These are phyloP conservation scores for Penicillium riverlandense DNA, from an alignment of 495 filamentous ascomycete species.

Conservation along the genomic window DNA sequence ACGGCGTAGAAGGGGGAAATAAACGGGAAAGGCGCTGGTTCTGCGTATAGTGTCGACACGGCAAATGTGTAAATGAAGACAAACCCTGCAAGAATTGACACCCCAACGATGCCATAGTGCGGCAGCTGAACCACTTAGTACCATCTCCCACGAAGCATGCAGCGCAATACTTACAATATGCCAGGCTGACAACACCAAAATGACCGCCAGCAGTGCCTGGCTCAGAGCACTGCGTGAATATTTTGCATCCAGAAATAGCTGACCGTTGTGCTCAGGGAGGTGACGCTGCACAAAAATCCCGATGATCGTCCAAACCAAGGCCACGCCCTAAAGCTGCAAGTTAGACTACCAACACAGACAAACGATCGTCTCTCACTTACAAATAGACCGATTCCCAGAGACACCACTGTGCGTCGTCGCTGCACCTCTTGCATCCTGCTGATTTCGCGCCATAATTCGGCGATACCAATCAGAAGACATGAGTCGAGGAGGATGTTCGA, in stretches of 20 bases:
- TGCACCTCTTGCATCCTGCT: slow-evolving; percentile 13
- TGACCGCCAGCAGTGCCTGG: slow-evolving; percentile 22
- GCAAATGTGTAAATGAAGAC: slow-evolving; percentile 22
- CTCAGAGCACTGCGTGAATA: slow-evolving; percentile 30
- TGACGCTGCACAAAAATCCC: slow-evolving; percentile 14
- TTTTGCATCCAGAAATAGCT: slow-evolving; percentile 22
- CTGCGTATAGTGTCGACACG: slow-evolving; percentile 16
- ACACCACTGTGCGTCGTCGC: slow-evolving; percentile 19
- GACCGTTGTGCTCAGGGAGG: slow-evolving; percentile 18
- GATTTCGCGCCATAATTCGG: slow-evolving; percentile 18
- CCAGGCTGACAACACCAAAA: slow-evolving; percentile 28
- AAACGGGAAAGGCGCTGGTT: slow-evolving; percentile 28
- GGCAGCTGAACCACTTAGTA: slow-evolving; percentile 24
- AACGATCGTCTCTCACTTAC: slow-evolving; percentile 16
- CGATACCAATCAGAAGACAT: slow-evolving; percentile 25
- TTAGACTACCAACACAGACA: slow-evolving; percentile 2
- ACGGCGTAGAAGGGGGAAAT: slow-evolving; percentile 7
- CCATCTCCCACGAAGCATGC: neutral
- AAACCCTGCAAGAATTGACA: slow-evolving; percentile 28
- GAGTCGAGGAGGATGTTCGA: slow-evolving; percentile 27
- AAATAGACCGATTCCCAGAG: slow-evolving; percentile 29
- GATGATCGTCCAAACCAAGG: slow-evolving; percentile 22
- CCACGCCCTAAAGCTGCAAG: slow-evolving; percentile 17
- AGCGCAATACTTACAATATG: slow-evolving; percentile 28
- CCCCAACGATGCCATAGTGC: slow-evolving; percentile 24